These are phyloP conservation scores for Byssochlamys sp. DNA, from an alignment of 2,329 filamentous ascomycete genomes.

Conservation along the genomic window DNA sequence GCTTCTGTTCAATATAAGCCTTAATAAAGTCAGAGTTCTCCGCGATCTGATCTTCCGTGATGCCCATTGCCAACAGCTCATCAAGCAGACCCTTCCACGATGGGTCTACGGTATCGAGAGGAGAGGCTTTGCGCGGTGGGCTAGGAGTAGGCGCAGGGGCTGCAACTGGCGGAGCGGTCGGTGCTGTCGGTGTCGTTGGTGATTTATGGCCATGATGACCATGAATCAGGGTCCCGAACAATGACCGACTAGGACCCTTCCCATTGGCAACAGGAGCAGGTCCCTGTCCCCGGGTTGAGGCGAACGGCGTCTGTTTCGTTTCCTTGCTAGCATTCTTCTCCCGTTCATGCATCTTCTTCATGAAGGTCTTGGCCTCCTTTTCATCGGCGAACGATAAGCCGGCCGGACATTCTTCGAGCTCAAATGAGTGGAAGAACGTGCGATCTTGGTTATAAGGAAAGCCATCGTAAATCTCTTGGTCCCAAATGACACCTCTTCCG, in stretches of 20 bases:
- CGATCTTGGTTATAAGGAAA: constrained; percentile 95
- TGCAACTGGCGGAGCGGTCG: constrained; percentile 21
- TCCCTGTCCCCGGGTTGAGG: constrained; percentile 40
- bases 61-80: constrained; percentile 55
- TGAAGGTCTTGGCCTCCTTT: constrained; percentile 92
- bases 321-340: constrained; percentile 92
- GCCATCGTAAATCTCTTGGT: constrained; percentile 92
- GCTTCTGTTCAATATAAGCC: constrained; percentile 56
- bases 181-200: constrained; percentile 2
- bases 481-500: constrained; percentile 81
- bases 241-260: constrained; percentile 43
- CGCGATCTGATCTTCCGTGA: constrained; percentile 58
- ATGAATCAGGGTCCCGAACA: constrained; percentile 40
- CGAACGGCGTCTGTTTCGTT: constrained; percentile 68
- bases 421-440: constrained; percentile 95
- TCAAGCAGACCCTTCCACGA: constrained; percentile 52
- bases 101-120: constrained; percentile 54
- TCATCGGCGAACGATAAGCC: constrained; percentile 89
- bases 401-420: constrained; percentile 83
- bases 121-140: constrained; percentile 29
- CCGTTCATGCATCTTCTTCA: constrained; percentile 92
- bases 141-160: constrained; percentile 18
- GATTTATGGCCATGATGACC: constrained; percentile 29
- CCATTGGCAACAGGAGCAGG: constrained; percentile 34
- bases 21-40: constrained; percentile 61